Evolutionary conservation across 345 rosid species (phyloP).

Genomic region (Ricinus communis): DNA sequence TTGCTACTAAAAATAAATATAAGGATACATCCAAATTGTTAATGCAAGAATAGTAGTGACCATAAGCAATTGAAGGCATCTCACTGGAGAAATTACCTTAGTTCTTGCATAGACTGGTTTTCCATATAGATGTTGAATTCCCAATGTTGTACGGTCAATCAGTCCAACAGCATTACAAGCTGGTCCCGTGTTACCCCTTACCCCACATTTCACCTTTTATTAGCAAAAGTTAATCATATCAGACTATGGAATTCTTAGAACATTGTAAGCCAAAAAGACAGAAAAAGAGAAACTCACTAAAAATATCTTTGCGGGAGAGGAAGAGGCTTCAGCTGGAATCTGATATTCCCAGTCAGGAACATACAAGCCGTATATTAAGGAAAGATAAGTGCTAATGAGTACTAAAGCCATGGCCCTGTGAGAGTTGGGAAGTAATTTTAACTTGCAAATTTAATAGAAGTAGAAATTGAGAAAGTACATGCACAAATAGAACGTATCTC

Average conservation of each 20-base stretch:
- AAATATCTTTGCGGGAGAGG: conserved; percentile 39
- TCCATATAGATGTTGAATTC: conserved; percentile 64
- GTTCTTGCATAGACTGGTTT: conserved; percentile 68
- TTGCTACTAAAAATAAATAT: neutral
- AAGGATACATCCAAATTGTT: neutral
- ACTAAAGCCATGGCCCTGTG: conserved; percentile 56
- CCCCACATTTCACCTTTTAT: conserved; percentile 80
- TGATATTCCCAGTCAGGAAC: conserved; percentile 83
- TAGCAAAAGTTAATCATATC: conserved; percentile 11
- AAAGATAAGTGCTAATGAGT: conserved; percentile 47
- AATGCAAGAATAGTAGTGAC: neutral
- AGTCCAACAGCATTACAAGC: conserved; percentile 84
- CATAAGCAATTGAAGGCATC: conserved; percentile 10
- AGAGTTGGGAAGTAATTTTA: neutral
- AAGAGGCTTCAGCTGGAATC: conserved; percentile 45
- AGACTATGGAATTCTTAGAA: neutral
- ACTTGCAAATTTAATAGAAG: neutral
- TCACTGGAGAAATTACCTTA: conserved; percentile 36
- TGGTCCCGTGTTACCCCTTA: conserved; percentile 75
- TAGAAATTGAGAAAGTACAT: neutral
- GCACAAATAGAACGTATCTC: neutral
- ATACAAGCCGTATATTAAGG: conserved; percentile 59
- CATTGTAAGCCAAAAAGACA: neutral
- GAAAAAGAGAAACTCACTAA: conserved; percentile 38
- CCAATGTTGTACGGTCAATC: conserved; percentile 71